Conservation (phyloP, 345 rosid genomes). For the Abelmoschus esculentus region DNA sequence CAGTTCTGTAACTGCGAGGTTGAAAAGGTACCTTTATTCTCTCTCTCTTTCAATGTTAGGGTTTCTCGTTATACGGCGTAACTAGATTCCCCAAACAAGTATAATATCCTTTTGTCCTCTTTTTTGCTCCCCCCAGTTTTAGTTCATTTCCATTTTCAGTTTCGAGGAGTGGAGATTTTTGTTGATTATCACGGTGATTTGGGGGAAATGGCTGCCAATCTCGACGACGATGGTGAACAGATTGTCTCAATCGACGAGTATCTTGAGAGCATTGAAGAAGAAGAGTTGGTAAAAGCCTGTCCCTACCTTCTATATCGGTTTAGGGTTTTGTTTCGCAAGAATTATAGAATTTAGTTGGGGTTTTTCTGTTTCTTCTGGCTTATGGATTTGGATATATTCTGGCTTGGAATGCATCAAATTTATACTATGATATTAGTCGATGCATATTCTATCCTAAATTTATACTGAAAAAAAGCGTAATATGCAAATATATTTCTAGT, state of each 20-base stretch:
- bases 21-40: background rate
- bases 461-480: background rate
- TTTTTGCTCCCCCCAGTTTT: background rate
- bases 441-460: background rate
- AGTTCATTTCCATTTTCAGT: background rate
- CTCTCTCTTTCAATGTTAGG: background rate
- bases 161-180: background rate
- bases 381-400: background rate
- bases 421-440: background rate
- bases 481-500: background rate
- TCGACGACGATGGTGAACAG: slow-evolving; percentile 63
- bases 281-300: slow-evolving; percentile 59
- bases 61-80: background rate
- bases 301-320: background rate
- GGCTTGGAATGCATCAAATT: background rate
- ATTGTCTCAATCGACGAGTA: slow-evolving; percentile 74
- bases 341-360: background rate
- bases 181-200: background rate
- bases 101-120: background rate
- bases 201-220: slow-evolving; percentile 38
- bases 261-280: slow-evolving; percentile 66
- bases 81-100: background rate
- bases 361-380: background rate
- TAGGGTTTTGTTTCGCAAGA: background rate
- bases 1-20: background rate